A percentile compares a stretch with the other conserved stretches of the same genome.
These are phyloP conservation scores for Coemansia sp. DNA, from an alignment of 192 early-diverging fungal genomes.

Conservation along the genomic window DNA sequence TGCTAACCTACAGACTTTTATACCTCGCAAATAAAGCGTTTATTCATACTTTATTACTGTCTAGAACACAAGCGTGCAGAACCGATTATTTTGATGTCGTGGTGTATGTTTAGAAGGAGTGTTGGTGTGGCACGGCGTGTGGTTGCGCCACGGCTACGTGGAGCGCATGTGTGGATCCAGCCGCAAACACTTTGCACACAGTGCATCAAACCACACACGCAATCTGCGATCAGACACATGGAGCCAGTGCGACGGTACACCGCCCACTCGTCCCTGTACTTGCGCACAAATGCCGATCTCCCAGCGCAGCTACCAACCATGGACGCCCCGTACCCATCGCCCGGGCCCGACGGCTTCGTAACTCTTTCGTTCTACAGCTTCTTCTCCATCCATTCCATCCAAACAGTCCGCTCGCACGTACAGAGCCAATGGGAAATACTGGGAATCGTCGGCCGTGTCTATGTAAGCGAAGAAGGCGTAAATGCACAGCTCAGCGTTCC, in stretches of 20 bases:
- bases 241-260: neutral
- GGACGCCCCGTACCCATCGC: slow-evolving; percentile 43
- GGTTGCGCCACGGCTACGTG: no score
- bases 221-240: no score
- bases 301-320: slow-evolving; percentile 25
- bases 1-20: no score
- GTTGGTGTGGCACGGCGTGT: no score
- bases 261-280: neutral
- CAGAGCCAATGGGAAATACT: slow-evolving; percentile 44
- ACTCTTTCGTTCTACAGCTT: slow-evolving; percentile 54
- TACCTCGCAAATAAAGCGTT: no score
- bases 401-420: slow-evolving; percentile 21
- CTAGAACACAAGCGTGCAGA: no score
- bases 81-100: no score
- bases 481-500: slow-evolving; percentile 80
- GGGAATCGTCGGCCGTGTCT: slow-evolving; percentile 71
- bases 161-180: no score
- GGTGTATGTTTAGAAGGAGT: no score
- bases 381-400: slow-evolving; percentile 16
- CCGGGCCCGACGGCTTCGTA: slow-evolving; percentile 27
- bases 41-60: no score
- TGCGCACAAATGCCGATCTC: neutral
- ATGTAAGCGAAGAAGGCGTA: slow-evolving; percentile 71
- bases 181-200: no score
- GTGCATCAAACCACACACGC: no score